phyloP scores from a whole-genome alignment of 495 filamentous ascomycete genomes.

The Opeltia flavorubescens region DNA sequence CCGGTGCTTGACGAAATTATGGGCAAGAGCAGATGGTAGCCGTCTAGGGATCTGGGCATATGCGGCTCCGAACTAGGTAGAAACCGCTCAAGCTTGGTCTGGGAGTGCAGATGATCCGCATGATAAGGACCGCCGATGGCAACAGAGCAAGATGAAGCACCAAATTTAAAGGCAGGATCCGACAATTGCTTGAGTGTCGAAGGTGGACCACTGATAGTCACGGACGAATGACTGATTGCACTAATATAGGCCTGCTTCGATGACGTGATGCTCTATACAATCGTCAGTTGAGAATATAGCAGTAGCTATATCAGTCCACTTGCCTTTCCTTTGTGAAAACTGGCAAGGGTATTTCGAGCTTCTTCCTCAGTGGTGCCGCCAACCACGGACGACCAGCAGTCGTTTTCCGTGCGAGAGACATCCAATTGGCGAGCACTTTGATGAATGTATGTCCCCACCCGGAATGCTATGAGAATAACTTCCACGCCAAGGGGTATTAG shows the following conservation, averaged over 20 bases:
- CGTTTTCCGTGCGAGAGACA: no score
- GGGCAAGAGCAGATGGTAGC: no score
- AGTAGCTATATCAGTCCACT: neutral
- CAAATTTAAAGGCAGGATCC: neutral
- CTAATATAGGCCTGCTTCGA: conserved; percentile 34
- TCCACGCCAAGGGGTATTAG: conserved; percentile 43
- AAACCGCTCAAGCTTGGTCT: neutral
- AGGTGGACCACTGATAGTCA: conserved; percentile 53
- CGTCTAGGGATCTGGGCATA: no score
- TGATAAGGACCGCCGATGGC: conserved; percentile 10
- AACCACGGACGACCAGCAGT: conserved; percentile 2
- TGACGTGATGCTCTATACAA: conserved; percentile 1
- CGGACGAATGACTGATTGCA: conserved; percentile 39
- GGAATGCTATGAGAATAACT: conserved; percentile 44
- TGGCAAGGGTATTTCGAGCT: neutral
- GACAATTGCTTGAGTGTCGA: conserved; percentile 23
- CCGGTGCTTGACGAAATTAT: no score
- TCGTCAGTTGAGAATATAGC: neutral
- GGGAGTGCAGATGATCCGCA: conserved; percentile 5
- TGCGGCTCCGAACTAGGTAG: no score
- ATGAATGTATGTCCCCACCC: conserved; percentile 10
- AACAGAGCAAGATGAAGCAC: neutral
- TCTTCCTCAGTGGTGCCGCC: neutral
- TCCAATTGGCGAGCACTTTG: no score
- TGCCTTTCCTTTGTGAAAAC: conserved; percentile 2